These are phyloP conservation scores for Penicillium sp. DNA, from an alignment of 2,329 filamentous ascomycete genomes.

Conservation along the genomic window DNA sequence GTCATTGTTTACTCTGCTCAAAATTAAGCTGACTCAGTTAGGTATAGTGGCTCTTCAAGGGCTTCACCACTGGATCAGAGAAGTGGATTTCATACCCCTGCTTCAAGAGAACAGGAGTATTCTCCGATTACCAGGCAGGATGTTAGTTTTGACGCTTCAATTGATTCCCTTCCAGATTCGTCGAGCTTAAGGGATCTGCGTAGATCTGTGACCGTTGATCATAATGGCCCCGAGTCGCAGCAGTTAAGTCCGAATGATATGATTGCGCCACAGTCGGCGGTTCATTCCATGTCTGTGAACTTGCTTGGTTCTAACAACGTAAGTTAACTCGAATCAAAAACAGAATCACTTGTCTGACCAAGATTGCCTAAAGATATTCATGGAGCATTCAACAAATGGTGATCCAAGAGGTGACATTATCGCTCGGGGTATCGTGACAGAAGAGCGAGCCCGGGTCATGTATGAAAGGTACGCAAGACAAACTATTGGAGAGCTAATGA, in stretches of 20 bases:
- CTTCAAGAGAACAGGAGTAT: conserved; percentile 27
- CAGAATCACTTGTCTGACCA: background rate
- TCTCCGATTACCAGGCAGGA: conserved; percentile 23
- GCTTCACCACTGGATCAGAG: conserved; percentile 19
- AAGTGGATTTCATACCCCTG: conserved; percentile 24
- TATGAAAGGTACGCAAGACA: conserved; percentile 31
- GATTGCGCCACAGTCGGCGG: conserved; percentile 36
- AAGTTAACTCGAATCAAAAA: conserved; percentile 3
- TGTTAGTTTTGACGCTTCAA: conserved; percentile 18
- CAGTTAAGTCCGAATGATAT: conserved; percentile 37
- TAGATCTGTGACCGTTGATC: conserved; percentile 25
- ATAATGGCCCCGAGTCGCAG: conserved; percentile 31
- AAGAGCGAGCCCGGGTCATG: conserved; percentile 34
- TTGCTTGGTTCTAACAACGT: conserved; percentile 30
- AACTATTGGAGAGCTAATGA: background rate
- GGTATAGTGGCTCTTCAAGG: conserved; percentile 13
- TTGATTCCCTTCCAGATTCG: conserved; percentile 23
- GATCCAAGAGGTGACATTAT: conserved; percentile 32
- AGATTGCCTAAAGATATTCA: conserved; percentile 26
- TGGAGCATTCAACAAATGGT: conserved; percentile 29
- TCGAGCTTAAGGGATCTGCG: conserved; percentile 17
- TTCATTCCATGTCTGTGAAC: conserved; percentile 40
- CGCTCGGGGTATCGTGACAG: conserved; percentile 32
- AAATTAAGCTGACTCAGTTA: conserved; percentile 6
- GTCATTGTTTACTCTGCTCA: background rate